These are phyloP conservation scores for Erodium chrysanthum DNA, from an alignment of 441 rosid genomes.

Conservation along the genomic window DNA sequence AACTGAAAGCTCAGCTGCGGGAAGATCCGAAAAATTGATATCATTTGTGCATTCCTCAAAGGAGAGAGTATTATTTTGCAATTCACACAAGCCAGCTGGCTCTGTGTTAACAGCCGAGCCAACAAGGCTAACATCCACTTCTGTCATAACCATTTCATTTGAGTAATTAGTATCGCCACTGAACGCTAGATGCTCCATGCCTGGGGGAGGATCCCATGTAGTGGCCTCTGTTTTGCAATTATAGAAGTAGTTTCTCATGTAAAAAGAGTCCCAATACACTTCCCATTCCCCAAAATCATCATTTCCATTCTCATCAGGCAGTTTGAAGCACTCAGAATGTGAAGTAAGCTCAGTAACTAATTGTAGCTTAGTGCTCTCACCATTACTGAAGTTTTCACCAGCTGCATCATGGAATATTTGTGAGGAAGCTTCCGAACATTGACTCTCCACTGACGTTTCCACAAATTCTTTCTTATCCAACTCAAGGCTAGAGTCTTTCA, in stretches of 20 bases:
- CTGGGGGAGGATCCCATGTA: conserved; percentile 63
- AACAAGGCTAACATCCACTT: conserved; percentile 19
- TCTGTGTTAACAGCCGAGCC: conserved; percentile 18
- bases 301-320: conserved; percentile 19
- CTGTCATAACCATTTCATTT: conserved; percentile 26
- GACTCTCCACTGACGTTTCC: conserved; percentile 20
- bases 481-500: conserved; percentile 19
- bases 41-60: conserved; percentile 19
- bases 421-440: conserved; percentile 19
- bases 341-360: conserved; percentile 21
- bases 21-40: conserved; percentile 26
- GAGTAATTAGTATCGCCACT: conserved; percentile 20
- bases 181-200: conserved; percentile 46
- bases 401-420: conserved; percentile 15
- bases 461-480: conserved; percentile 23
- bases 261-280: conserved; percentile 61
- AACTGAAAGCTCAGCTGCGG: conserved; percentile 17
- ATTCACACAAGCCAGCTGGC: conserved; percentile 12
- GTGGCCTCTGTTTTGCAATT: conserved; percentile 49
- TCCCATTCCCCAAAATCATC: conserved; percentile 48
- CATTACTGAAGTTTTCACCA: conserved; percentile 17
- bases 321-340: conserved; percentile 23
- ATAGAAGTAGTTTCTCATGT: conserved; percentile 56
- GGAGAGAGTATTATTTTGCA: conserved; percentile 13
- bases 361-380: conserved; percentile 16